Evolutionary conservation across 176 grass and related monocot species (phyloP).

Genomic region (Saccharum officinarum): DNA sequence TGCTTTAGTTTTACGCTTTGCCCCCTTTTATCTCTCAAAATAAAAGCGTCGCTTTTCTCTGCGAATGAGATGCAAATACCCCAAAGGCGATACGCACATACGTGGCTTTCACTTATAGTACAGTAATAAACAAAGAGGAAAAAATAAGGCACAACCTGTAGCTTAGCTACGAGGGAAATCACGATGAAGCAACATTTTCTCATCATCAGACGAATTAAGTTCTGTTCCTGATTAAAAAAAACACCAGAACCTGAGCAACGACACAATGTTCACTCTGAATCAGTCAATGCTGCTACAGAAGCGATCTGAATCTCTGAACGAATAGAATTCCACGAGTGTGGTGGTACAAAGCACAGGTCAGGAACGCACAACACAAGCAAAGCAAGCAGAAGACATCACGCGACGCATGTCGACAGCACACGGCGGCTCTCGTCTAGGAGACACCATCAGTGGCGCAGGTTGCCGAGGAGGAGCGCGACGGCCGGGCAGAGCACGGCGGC

Average conservation of each 20-base stretch:
- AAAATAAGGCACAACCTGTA: too few relatives aligned
- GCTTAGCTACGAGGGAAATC: too few relatives aligned
- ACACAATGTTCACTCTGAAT: neutral
- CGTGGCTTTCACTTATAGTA: neutral
- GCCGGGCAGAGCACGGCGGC: conserved; percentile 69
- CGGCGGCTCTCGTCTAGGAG: neutral
- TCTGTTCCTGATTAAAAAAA: neutral
- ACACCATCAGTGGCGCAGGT: conserved; percentile 62
- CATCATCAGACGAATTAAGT: neutral
- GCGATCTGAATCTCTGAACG: conserved; percentile 17
- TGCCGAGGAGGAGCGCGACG: conserved; percentile 59
- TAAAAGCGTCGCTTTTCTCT: conserved; percentile 11
- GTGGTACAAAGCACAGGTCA: neutral
- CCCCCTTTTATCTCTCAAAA: neutral
- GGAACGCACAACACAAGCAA: neutral
- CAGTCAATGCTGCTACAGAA: conserved; percentile 3
- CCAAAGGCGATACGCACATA: neutral
- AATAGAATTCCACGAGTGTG: neutral
- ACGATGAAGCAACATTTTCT: neutral
- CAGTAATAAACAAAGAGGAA: too few relatives aligned
- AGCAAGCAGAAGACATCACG: neutral
- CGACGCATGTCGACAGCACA: neutral
- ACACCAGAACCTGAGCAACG: neutral
- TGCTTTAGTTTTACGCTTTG: conserved; percentile 24
- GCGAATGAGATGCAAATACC: conserved; percentile 14